These are phyloP conservation scores for Cordyceps tenuipes DNA, from an alignment of 2,329 filamentous ascomycete species.

Conservation along the genomic window DNA sequence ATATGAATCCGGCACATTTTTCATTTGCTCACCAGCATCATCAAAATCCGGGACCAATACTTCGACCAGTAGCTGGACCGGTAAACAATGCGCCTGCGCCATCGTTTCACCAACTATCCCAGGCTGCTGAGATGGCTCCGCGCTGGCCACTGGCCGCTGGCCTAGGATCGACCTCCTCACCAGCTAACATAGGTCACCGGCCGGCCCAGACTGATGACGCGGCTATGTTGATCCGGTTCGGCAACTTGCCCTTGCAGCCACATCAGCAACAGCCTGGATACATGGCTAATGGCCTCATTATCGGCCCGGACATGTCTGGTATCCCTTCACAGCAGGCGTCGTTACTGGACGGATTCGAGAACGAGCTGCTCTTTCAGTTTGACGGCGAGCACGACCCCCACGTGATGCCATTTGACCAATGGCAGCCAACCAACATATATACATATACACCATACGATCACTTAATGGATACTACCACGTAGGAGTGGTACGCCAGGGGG, in stretches of 20 bases:
- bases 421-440: slow-evolving; percentile 7
- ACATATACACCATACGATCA: slow-evolving; percentile 11
- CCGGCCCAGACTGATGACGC: slow-evolving; percentile 25
- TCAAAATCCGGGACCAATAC: neutral
- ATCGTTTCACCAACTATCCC: slow-evolving; percentile 7
- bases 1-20: slow-evolving; percentile 13
- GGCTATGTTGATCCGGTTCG: slow-evolving; percentile 34
- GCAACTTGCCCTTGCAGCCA: slow-evolving; percentile 20
- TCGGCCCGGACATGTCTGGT: neutral
- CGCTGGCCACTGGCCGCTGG: neutral
- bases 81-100: neutral
- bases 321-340: neutral
- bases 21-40: slow-evolving; percentile 12
- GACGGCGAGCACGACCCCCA: slow-evolving; percentile 22
- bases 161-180: neutral
- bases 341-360: slow-evolving; percentile 37
- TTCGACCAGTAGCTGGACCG: neutral
- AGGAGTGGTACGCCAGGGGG: neutral
- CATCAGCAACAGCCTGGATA: slow-evolving; percentile 8
- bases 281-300: neutral
- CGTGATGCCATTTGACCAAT: neutral
- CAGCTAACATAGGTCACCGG: slow-evolving; percentile 16
- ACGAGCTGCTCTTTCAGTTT: slow-evolving; percentile 36
- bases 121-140: neutral
- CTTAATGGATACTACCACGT: neutral